Evolutionary conservation across 345 rosid species (phyloP), one percentile per base, ranked within the genome.

Genomic region (Passiflora organensis): DNA sequence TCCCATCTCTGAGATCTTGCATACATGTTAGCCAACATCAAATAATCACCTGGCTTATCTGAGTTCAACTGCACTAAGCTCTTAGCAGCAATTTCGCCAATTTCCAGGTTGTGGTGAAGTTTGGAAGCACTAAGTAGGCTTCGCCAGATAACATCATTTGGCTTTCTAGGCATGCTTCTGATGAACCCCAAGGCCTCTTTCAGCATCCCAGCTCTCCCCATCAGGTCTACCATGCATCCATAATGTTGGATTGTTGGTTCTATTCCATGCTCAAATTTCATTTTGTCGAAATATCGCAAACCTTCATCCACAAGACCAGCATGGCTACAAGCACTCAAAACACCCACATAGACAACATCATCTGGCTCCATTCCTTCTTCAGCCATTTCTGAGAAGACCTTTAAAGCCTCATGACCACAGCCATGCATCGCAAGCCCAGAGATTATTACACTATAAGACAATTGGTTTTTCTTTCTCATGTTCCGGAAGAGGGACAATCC

Each of bases 101-200:
- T 68, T 37, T 82, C 66, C 43, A 78, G 14, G 71, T 82, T 75
- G 18, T 68, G 69, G 54, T 75, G 82, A 63, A 79, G 67, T 70
- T 73, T 82, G 24, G 83, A 78, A 21, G 89, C 82, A 58, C 78
- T 74, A 6, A 87, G 81, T n/a, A 87, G 82, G 77, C 80, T 79
- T 71, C 89, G 67, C 96, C 96, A 87, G 9, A 85, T 61, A n/a
- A 85, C 74, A 32, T 84, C 87, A 17, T 79, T 84, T 20, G 77
- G 82, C 56, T 78, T 25, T 13, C 82, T 61, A 2, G 75, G 65
- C 85, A 87, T 84, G 73, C 52, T 71, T 41, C 62, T 48, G 66
- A 81, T 79, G 45, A 80, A 65, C 53, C 76, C 74, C 32, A 84
- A 64, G 51, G 96, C 87, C 56, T 84, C 84, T 45, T 55, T 36